Conservation (phyloP, 352 stramenopile genomes). For the Phytophthora foliorum region DNA sequence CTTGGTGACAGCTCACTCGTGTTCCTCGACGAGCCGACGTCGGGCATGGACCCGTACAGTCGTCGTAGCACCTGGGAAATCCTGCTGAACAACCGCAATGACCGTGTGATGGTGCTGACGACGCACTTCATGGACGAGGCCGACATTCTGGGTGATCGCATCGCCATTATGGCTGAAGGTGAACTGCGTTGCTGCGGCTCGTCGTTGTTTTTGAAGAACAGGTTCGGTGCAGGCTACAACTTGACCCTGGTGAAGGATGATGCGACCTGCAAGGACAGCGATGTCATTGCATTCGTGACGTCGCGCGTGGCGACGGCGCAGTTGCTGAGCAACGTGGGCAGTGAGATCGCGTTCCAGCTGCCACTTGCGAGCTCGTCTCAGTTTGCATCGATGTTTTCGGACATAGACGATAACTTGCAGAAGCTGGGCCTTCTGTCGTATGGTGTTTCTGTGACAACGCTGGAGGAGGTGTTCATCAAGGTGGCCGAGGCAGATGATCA, state of each 20-base stretch:
- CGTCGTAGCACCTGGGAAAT: constrained; percentile 94
- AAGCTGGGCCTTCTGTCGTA: constrained; percentile 61
- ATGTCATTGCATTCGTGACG: constrained; percentile 49
- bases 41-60: constrained; percentile 96
- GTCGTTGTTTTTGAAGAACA: constrained; percentile 86
- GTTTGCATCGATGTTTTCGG: constrained; percentile 73
- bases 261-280: constrained; percentile 35
- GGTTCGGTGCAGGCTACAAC: constrained; percentile 78
- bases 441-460: constrained; percentile 84
- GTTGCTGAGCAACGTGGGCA: constrained; percentile 75
- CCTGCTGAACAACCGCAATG: constrained; percentile 63
- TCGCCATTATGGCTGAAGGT: constrained; percentile 90
- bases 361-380: constrained; percentile 51
- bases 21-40: constrained; percentile 94
- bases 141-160: constrained; percentile 85
- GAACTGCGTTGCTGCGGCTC: constrained; percentile 76
- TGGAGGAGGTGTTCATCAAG: constrained; percentile 90
- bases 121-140: constrained; percentile 97
- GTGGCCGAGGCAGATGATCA: constrained; percentile 58
- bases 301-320: constrained; percentile 46
- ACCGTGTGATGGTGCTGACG: constrained; percentile 88
- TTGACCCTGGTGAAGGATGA: constrained; percentile 72
- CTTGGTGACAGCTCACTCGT: constrained; percentile 88
- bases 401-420: constrained; percentile 57
- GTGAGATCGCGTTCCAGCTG: constrained; percentile 78